Base-by-base conservation (phyloP, 768 basidiomycete genomes). In the Suillus occidentalis region DNA sequence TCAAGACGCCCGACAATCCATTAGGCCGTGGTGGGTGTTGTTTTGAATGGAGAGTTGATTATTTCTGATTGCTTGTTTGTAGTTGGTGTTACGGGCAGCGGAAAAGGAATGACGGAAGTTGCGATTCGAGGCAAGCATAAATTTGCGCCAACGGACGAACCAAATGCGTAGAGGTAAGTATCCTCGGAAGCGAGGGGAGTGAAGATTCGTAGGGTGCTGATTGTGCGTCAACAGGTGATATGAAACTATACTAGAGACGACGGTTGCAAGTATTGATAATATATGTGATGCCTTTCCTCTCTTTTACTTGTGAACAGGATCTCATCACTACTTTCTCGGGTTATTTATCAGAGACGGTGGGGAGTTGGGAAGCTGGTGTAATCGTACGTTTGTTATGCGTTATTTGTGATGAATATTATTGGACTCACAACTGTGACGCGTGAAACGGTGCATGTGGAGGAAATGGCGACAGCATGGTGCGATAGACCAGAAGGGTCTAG, bases 1-100 rank as follows among this genome's bases (percentile, higher is more conserved):
- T 96, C 83, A 94, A 94, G 80, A 96, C 93, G 5, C 95, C 95
- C 14, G 94, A 95, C 69, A 95, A 95, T 73, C 94, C 94, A 13
- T 74, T 93, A 22, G 95, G 94, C 31, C 85, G 82, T 84, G 94
- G 94, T 91, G 70, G 53, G 85, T 73, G 64, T 76, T 69, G 68
- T 76, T 74, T 66, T 61, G 13, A 60, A 16, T n/a, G 47, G 43
- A n/a, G 18, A 6, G 10, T 22, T 39, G 0, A 40, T 60, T 56
- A 49, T 67, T 75, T 52, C 74, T 71, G 40, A 70, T 71, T 6
- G 34, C 16, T 63, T 53, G 47, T 52, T 56, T 66, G 7, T 65
- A 95, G 94, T 95, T 61, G 94, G 94, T n/a, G 94, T 95, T 47
- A 94, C 93, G 25, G 91, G 92, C 42, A 92, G 90, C 70, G 94